Percentiles rank a stretch among this genome's conserved stretches.
phyloP scores from a whole-genome alignment of 2,329 filamentous ascomycete genomes.

The Fusarium pseudonygamai region DNA sequence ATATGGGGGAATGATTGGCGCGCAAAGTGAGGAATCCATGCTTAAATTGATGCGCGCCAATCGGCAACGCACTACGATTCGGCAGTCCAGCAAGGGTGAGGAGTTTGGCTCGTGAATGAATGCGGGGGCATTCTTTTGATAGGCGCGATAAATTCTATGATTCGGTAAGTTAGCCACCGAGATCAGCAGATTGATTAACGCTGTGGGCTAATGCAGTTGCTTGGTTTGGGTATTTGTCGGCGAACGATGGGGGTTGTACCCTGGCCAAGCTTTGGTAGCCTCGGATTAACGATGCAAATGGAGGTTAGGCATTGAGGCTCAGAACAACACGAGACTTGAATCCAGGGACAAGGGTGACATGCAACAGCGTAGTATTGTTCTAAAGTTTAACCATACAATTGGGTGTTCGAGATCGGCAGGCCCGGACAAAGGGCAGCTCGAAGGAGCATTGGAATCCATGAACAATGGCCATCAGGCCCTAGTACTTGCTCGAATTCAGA shows the following conservation, averaged over 20 bases:
- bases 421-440: background rate
- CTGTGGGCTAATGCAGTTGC: background rate
- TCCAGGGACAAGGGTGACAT: background rate
- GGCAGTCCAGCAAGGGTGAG: conserved; percentile 15
- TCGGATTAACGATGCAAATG: background rate
- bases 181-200: conserved; percentile 19
- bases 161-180: conserved; percentile 10
- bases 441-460: too few species aligned
- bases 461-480: too few species aligned
- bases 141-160: conserved; percentile 16
- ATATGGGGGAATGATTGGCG: conserved; percentile 30
- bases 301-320: conserved; percentile 3
- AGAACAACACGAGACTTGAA: background rate
- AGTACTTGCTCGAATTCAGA: background rate
- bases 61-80: background rate
- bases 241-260: background rate
- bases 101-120: background rate
- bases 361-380: background rate
- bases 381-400: background rate
- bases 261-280: conserved; percentile 6
- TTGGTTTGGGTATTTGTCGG: background rate
- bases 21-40: conserved; percentile 3
- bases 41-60: conserved; percentile 24
- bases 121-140: conserved; percentile 25
- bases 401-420: background rate